A percentile compares a stretch with the other conserved stretches of the same genome.
phyloP scores from a whole-genome alignment of 176 grass and related monocot species.

The Ensete ventricosum region DNA sequence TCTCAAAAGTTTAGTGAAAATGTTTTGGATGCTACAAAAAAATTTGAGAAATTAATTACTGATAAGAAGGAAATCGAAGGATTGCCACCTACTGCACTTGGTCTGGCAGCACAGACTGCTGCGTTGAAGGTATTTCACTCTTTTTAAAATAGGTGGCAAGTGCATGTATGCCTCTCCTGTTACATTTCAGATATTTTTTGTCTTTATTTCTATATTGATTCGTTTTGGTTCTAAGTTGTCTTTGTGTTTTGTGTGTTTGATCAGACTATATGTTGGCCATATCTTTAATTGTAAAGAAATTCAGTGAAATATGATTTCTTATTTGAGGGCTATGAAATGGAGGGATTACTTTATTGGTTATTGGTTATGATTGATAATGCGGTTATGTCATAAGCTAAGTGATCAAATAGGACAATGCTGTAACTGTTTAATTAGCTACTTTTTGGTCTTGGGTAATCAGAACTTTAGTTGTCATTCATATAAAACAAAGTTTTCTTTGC shows the following conservation, averaged over 20 bases:
- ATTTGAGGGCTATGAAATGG: background rate
- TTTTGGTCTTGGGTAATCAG: too few species aligned
- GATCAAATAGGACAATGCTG: too few species aligned
- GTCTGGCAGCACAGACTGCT: constrained; percentile 76
- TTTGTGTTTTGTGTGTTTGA: too few species aligned
- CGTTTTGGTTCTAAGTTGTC: background rate
- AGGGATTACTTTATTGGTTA: background rate
- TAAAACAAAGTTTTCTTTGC: too few species aligned
- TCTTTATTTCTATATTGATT: background rate
- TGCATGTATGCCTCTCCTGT: background rate
- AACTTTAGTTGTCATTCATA: too few species aligned
- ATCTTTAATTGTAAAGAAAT: too few species aligned
- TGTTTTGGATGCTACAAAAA: constrained; percentile 91
- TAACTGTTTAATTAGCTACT: too few species aligned
- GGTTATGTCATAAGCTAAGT: too few species aligned
- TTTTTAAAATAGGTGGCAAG: background rate
- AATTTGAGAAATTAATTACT: constrained; percentile 75
- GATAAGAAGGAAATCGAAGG: constrained; percentile 91
- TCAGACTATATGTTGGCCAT: too few species aligned
- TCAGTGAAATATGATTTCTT: too few species aligned
- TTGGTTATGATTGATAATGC: too few species aligned
- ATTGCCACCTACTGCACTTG: constrained; percentile 68
- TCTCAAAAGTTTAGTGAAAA: constrained; percentile 92
- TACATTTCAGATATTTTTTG: background rate
- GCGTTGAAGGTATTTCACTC: constrained; percentile 46